These are phyloP conservation scores for Trypanosomatidae sp. DNA, from an alignment of 208 protist genomes.

Conservation along the genomic window DNA sequence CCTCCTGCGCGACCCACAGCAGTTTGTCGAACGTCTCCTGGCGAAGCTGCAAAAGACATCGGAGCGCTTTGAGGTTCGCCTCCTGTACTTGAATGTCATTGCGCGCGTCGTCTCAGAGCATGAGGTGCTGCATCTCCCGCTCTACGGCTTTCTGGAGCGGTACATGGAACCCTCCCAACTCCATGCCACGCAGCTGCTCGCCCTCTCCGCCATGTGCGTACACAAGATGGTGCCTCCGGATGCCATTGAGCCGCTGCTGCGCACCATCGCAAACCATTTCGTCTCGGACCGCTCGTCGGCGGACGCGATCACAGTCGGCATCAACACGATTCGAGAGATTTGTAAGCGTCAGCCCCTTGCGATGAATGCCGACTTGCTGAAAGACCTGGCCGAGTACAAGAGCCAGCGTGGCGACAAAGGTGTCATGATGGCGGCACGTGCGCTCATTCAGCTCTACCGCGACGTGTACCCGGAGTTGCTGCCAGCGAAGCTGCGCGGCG, in stretches of 20 bases:
- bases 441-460: slow-evolving; percentile 95
- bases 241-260: slow-evolving; percentile 89
- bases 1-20: slow-evolving; percentile 96
- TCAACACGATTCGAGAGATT: slow-evolving; percentile 97
- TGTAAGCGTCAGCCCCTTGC: slow-evolving; percentile 94
- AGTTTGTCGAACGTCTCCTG: slow-evolving; percentile 95
- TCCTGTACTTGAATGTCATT: slow-evolving; percentile 97
- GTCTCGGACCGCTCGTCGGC: slow-evolving; percentile 92
- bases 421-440: slow-evolving; percentile 95
- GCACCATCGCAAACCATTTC: slow-evolving; percentile 96
- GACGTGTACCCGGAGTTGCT: slow-evolving; percentile 95
- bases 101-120: slow-evolving; percentile 94
- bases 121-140: slow-evolving; percentile 95
- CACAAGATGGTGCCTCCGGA: slow-evolving; percentile 96
- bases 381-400: slow-evolving; percentile 95
- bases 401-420: slow-evolving; percentile 93
- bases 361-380: slow-evolving; percentile 93
- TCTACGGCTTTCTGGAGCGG: slow-evolving; percentile 96
- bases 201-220: slow-evolving; percentile 93
- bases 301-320: slow-evolving; percentile 95
- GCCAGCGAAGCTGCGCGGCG: slow-evolving; percentile 91
- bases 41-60: slow-evolving; percentile 89
- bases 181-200: slow-evolving; percentile 95
- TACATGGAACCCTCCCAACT: slow-evolving; percentile 97
- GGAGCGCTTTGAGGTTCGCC: slow-evolving; percentile 94